These are phyloP conservation scores for Vishniacozyma victoriae DNA, from an alignment of 768 basidiomycete genomes.

Conservation along the genomic window DNA sequence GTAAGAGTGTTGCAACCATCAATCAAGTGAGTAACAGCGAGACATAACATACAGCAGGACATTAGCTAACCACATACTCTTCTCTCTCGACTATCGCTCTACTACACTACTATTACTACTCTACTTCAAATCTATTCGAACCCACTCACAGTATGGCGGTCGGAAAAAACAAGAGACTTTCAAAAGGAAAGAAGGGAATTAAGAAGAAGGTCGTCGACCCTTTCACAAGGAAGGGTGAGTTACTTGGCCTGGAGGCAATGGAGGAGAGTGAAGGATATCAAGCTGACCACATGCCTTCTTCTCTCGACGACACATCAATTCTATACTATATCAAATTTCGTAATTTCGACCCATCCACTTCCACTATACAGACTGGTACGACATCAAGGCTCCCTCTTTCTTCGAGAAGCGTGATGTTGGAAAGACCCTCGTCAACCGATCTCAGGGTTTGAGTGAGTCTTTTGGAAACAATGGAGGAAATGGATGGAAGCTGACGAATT, in stretches of 20 bases:
- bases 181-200: conserved; percentile 54
- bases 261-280: not conserved
- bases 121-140: not conserved
- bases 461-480: not conserved
- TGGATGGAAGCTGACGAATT: not conserved
- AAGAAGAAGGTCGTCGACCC: conserved; percentile 99
- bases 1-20: too few species aligned
- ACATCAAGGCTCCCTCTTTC: conserved; percentile 95
- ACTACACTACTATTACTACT: not conserved
- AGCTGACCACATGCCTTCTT: too few species aligned
- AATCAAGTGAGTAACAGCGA: conserved; percentile 6
- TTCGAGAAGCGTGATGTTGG: conserved; percentile 96
- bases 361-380: conserved; percentile 78
- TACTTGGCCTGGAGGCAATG: not conserved
- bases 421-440: conserved; percentile 97
- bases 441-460: conserved; percentile 89
- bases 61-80: not conserved
- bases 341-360: not conserved
- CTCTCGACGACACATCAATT: not conserved
- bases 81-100: too few species aligned
- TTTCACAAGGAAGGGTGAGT: conserved; percentile 93
- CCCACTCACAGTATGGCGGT: conserved; percentile 41
- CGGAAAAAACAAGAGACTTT: conserved; percentile 74
- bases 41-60: not conserved
- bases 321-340: not conserved